A percentile compares a stretch with the other conserved stretches of the same genome.
phyloP scores from a whole-genome alignment of 345 rosid genomes.

The Cardamine occulta region DNA sequence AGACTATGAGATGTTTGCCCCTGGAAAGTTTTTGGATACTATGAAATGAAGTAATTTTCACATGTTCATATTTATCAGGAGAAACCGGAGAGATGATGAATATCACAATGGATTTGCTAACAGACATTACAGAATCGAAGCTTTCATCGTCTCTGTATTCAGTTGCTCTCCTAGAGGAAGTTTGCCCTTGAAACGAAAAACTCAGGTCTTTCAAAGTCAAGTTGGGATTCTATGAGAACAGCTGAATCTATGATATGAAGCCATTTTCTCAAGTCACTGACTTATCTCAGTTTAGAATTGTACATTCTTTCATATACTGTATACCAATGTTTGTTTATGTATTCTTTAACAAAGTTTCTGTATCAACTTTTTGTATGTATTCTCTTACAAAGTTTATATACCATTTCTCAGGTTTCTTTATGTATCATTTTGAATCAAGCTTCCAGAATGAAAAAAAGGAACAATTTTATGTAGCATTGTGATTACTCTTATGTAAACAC shows the following conservation, averaged over 20 bases:
- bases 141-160: background rate
- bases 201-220: background rate
- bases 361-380: constrained; percentile 26
- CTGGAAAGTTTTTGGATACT: constrained; percentile 22
- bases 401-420: constrained; percentile 11
- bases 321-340: constrained; percentile 21
- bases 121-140: constrained; percentile 19
- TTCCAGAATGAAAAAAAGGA: background rate
- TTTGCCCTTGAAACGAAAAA: too few species aligned
- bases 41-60: background rate
- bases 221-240: constrained; percentile 11
- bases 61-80: constrained; percentile 24
- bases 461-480: background rate
- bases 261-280: constrained; percentile 11
- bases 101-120: background rate
- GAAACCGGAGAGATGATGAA: background rate
- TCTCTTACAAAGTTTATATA: background rate
- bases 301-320: constrained; percentile 23
- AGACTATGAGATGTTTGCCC: constrained; percentile 12
- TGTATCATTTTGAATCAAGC: constrained; percentile 1
- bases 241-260: constrained; percentile 9
- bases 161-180: background rate
- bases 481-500: background rate
- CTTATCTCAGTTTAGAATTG: constrained; percentile 1
- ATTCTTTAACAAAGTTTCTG: constrained; percentile 5